A percentile compares a stretch with the other conserved stretches of the same genome.
Conservation (phyloP, 306 rosid species). For the Castanea crenata region DNA sequence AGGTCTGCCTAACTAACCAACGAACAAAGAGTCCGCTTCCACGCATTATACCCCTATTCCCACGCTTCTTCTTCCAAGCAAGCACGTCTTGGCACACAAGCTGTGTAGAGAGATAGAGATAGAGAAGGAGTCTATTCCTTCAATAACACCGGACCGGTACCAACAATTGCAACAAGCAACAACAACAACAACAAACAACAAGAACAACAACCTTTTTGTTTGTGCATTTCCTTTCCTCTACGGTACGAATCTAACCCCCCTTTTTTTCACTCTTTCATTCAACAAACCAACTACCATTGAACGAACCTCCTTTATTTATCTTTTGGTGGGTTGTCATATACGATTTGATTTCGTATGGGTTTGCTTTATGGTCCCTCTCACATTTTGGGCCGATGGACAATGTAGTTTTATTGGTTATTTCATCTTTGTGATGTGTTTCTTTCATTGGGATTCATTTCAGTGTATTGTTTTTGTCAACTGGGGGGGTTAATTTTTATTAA, state of each 20-base stretch:
- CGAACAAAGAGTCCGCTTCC: slow-evolving; percentile 23
- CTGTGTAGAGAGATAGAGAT: not conserved
- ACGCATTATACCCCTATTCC: slow-evolving; percentile 26
- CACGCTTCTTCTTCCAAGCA: slow-evolving; percentile 29
- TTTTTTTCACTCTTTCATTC: not conserved
- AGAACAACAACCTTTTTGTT: not conserved
- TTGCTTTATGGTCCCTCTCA: slow-evolving; percentile 2
- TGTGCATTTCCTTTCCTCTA: not conserved
- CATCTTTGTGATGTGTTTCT: not conserved
- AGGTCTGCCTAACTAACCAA: too few relatives aligned
- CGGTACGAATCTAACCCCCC: not conserved
- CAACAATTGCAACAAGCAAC: not conserved
- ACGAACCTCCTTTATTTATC: not conserved
- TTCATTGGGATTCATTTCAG: not conserved
- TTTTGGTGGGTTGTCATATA: slow-evolving; percentile 4
- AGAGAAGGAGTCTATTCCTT: not conserved
- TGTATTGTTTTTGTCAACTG: not conserved
- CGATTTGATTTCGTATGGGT: slow-evolving; percentile 15
- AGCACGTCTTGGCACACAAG: not conserved
- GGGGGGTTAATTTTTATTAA: not conserved
- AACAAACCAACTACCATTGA: not conserved
- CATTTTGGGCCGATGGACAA: not conserved
- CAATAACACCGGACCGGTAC: not conserved
- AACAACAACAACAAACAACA: not conserved
- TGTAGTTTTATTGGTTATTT: slow-evolving; percentile 15